These are phyloP conservation scores for Linderniella brevidens DNA, from an alignment of 257 asterid species.

Conservation along the genomic window DNA sequence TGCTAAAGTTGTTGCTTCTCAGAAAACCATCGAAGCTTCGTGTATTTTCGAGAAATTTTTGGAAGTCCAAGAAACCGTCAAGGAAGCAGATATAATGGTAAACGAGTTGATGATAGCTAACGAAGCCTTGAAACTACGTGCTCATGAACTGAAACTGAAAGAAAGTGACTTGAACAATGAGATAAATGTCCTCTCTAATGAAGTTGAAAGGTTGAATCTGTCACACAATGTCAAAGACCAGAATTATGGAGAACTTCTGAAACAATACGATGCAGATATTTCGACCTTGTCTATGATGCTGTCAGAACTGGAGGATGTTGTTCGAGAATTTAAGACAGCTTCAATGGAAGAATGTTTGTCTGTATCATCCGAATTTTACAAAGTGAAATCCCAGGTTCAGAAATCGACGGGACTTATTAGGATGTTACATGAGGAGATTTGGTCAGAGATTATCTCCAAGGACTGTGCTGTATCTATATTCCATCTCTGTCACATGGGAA, in stretches of 20 bases:
- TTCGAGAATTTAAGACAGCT: slow-evolving; percentile 32
- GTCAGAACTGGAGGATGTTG: slow-evolving; percentile 44
- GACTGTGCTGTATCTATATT: slow-evolving; percentile 75
- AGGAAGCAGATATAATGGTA: slow-evolving; percentile 81
- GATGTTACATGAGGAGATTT: slow-evolving; percentile 68
- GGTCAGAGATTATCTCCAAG: slow-evolving; percentile 80
- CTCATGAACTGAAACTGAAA: slow-evolving; percentile 32
- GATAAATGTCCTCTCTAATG: slow-evolving; percentile 27
- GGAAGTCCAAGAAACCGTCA: slow-evolving; percentile 81
- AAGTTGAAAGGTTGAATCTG: slow-evolving; percentile 43
- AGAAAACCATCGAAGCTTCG: slow-evolving; percentile 78
- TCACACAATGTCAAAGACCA: slow-evolving; percentile 35
- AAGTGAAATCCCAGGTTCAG: slow-evolving; percentile 34
- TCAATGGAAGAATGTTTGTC: slow-evolving; percentile 32
- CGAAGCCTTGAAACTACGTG: slow-evolving; percentile 56
- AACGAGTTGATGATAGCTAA: slow-evolving; percentile 84
- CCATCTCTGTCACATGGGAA: slow-evolving; percentile 90
- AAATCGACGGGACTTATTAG: slow-evolving; percentile 35
- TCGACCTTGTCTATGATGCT: slow-evolving; percentile 27
- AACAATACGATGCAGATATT: slow-evolving; percentile 35
- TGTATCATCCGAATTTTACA: slow-evolving; percentile 28
- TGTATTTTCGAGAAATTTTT: slow-evolving; percentile 73
- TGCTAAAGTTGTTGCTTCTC: slow-evolving; percentile 56
- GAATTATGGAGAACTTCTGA: slow-evolving; percentile 29
- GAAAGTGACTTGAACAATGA: slow-evolving; percentile 26